Evolutionary conservation across 2,329 filamentous ascomycete species (phyloP), one percentile per base, ranked within the genome.

Genomic region (Fonsecaea nubica): DNA sequence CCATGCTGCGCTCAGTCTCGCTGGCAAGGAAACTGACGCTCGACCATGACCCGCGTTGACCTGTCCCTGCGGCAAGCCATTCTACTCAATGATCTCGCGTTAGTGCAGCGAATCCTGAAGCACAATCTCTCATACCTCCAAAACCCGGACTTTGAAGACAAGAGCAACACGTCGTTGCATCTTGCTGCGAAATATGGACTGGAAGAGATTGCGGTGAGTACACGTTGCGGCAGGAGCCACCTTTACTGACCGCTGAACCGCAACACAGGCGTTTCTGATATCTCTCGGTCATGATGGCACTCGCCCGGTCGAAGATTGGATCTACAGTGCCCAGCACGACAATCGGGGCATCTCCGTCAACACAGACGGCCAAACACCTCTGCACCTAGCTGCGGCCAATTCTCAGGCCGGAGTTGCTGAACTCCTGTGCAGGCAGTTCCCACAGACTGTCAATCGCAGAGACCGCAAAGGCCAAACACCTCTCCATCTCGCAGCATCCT

Each of bases 141-240:
- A 74, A 96, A 96, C 75, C 92, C 92, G 2, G 92, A 96, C 77
- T 86, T 87, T 72, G 86, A 87, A 3, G 84, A 88, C 68, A 88
- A 92, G 71, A 91, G 90, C 77, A 95, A 96, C 80, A 94, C 92
- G 2, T 92, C 88, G 70, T 85, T 97, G 45, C 92, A 96, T 77
- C 85, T 96, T 2, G 91, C 92, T 52, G 90, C 91, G 10, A 87
- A 86, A 7, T 83, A 92, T 64, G 92, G 92, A 60, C 86, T 90
- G 75, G 82, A 87, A 7, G 81, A 88, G 55, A 89, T 95, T 72
- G 89, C 87, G 76, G 79, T 81, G 76, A 58, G 79, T 69, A 59
- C 3, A 13, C 53, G 38, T 25, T 32, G 38, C 8, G 3, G 15
- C 6, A 18, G 50, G n/a, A 55, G 36, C 7, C 9, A 58, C 52